These are phyloP conservation scores for Kuraishia floccosa DNA, from an alignment of 805 yeast species.

Conservation along the genomic window DNA sequence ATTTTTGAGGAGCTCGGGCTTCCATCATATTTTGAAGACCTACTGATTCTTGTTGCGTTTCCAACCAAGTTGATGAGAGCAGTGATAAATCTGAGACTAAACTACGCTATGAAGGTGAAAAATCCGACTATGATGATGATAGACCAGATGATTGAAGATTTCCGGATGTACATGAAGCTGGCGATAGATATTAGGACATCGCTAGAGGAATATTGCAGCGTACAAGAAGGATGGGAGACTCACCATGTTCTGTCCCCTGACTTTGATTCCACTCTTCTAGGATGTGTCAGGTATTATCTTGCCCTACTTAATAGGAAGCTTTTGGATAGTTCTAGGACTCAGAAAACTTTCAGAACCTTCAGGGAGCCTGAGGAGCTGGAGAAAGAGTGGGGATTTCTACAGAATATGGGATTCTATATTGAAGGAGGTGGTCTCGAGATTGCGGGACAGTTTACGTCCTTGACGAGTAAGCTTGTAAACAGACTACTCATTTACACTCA, in stretches of 20 bases:
- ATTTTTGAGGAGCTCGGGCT: constrained; percentile 57
- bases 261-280: constrained; percentile 56
- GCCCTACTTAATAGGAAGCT: constrained; percentile 65
- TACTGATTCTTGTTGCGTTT: constrained; percentile 57
- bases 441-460: constrained; percentile 60
- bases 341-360: constrained; percentile 63
- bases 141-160: constrained; percentile 85
- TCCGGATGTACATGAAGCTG: constrained; percentile 62
- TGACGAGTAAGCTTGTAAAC: constrained; percentile 58
- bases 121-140: constrained; percentile 93
- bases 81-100: constrained; percentile 59
- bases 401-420: constrained; percentile 63
- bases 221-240: constrained; percentile 59
- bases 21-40: constrained; percentile 57
- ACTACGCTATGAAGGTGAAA: constrained; percentile 65
- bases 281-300: constrained; percentile 64
- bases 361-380: constrained; percentile 89
- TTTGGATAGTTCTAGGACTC: constrained; percentile 58
- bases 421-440: constrained; percentile 75
- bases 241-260: constrained; percentile 42
- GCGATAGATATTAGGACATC: constrained; percentile 69
- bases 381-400: constrained; percentile 68
- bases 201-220: constrained; percentile 44
- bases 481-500: constrained; percentile 62
- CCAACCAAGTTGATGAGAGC: constrained; percentile 77